These are phyloP conservation scores for Nothophaeocryptopus gaeumannii DNA, from an alignment of 2,329 filamentous ascomycete species.

Conservation along the genomic window DNA sequence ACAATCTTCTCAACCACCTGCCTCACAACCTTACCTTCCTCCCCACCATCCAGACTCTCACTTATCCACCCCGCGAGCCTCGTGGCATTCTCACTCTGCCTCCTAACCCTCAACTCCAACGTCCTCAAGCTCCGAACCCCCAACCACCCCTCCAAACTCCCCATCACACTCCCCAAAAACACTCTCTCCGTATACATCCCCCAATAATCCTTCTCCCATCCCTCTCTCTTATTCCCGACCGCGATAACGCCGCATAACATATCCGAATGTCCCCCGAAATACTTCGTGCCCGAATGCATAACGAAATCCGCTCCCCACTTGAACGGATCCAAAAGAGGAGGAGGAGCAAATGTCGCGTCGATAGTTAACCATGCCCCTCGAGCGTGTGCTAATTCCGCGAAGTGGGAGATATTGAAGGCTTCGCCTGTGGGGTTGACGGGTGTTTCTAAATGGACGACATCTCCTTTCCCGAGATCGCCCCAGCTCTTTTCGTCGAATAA, in stretches of 20 bases:
- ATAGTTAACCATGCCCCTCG: slow-evolving; percentile 75
- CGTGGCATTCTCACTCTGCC: slow-evolving; percentile 70
- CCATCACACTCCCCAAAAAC: slow-evolving; percentile 80
- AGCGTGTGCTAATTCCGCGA: slow-evolving; percentile 68
- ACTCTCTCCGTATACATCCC: slow-evolving; percentile 66
- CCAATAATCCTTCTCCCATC: slow-evolving; percentile 53
- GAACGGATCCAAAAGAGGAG: slow-evolving; percentile 84
- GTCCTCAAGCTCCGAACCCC: slow-evolving; percentile 83
- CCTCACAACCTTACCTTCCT: slow-evolving; percentile 47
- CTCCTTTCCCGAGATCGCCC: slow-evolving; percentile 70
- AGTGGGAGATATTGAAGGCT: slow-evolving; percentile 69
- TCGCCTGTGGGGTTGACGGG: slow-evolving; percentile 88
- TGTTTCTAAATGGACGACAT: slow-evolving; percentile 88
- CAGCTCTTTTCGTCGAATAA: slow-evolving; percentile 49
- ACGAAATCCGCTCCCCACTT: slow-evolving; percentile 75
- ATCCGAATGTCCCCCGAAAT: slow-evolving; percentile 92
- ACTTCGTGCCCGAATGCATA: slow-evolving; percentile 94
- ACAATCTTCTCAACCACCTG: slow-evolving; percentile 60
- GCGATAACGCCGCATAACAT: slow-evolving; percentile 83
- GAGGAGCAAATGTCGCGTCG: slow-evolving; percentile 90
- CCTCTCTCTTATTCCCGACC: slow-evolving; percentile 48
- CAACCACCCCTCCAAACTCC: slow-evolving; percentile 87
- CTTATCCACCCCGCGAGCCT: slow-evolving; percentile 71
- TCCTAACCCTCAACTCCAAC: slow-evolving; percentile 73
- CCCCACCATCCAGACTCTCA: slow-evolving; percentile 40